Conservation (phyloP, 371 early-diverging fungal genomes). For the Smittium culicis region DNA sequence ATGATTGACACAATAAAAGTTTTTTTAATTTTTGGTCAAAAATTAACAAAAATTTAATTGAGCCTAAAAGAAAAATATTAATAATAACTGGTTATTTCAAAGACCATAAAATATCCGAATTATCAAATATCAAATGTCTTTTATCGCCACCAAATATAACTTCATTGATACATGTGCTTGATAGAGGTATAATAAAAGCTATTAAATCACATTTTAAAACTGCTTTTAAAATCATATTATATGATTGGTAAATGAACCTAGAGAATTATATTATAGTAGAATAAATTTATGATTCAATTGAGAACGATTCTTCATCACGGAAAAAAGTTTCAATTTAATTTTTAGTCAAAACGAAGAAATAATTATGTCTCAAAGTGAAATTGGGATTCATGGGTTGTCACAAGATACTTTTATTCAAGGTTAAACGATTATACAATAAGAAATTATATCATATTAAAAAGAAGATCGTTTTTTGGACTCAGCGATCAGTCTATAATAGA, state of each 20-base stretch:
- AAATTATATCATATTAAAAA: background rate
- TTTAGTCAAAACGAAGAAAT: background rate
- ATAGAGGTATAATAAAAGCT: background rate
- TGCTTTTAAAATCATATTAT: background rate
- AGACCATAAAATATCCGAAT: background rate
- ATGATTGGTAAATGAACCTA: background rate
- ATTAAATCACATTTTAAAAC: background rate
- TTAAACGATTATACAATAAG: background rate
- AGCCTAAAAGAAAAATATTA: background rate
- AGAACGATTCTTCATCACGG: background rate
- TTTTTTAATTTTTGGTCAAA: background rate
- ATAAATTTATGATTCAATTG: background rate
- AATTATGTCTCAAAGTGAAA: background rate
- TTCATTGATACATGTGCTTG: background rate
- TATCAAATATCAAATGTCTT: background rate
- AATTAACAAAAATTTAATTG: background rate
- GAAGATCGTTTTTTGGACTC: background rate
- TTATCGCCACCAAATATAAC: background rate
- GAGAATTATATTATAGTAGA: background rate
- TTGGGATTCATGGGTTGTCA: background rate
- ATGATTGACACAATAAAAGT: background rate
- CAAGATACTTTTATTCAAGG: background rate
- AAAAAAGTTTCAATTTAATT: background rate
- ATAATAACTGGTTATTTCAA: background rate
- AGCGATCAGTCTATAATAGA: background rate